Conservation (phyloP, 2,329 filamentous ascomycete species). For the Penicillium thymicola region DNA sequence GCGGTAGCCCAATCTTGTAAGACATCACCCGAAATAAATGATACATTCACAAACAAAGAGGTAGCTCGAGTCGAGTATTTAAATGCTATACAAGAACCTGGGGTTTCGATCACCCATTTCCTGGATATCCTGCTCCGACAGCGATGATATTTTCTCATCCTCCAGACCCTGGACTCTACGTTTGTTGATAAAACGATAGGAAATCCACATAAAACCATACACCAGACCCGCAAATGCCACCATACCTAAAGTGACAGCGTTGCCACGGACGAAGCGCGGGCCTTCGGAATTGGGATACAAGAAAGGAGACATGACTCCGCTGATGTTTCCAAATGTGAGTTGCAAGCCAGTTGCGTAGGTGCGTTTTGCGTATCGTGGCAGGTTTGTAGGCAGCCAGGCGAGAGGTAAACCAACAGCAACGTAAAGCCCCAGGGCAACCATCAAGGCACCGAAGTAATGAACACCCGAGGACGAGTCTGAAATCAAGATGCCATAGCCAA, state of each 20-base stretch:
- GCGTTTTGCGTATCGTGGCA: slow-evolving; percentile 71
- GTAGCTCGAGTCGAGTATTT: slow-evolving; percentile 2
- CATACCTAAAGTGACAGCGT: slow-evolving; percentile 59
- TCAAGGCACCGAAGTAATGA: slow-evolving; percentile 72
- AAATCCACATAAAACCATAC: slow-evolving; percentile 56
- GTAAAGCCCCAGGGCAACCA: slow-evolving; percentile 73
- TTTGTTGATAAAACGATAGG: slow-evolving; percentile 51
- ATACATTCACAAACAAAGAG: background rate
- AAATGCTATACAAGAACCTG: slow-evolving; percentile 40
- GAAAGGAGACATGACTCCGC: slow-evolving; percentile 71
- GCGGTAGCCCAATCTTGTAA: background rate
- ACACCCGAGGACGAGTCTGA: slow-evolving; percentile 58
- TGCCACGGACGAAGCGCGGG: slow-evolving; percentile 60
- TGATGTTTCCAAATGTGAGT: slow-evolving; percentile 65
- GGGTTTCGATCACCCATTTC: slow-evolving; percentile 45
- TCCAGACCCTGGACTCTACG: slow-evolving; percentile 36
- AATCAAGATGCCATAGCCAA: slow-evolving; percentile 68
- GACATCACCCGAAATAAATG: too few relatives aligned
- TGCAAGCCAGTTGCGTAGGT: slow-evolving; percentile 70
- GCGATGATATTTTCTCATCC: slow-evolving; percentile 38
- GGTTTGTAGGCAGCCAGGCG: slow-evolving; percentile 62
- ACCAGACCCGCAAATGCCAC: slow-evolving; percentile 54
- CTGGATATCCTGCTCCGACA: slow-evolving; percentile 42
- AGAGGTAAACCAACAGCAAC: slow-evolving; percentile 55
- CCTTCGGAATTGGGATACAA: slow-evolving; percentile 46